A percentile compares a stretch with the other conserved stretches of the same genome.
These are phyloP conservation scores for Saccharomyces uvarum DNA, from an alignment of 1,139 yeast genomes.

Conservation along the genomic window DNA sequence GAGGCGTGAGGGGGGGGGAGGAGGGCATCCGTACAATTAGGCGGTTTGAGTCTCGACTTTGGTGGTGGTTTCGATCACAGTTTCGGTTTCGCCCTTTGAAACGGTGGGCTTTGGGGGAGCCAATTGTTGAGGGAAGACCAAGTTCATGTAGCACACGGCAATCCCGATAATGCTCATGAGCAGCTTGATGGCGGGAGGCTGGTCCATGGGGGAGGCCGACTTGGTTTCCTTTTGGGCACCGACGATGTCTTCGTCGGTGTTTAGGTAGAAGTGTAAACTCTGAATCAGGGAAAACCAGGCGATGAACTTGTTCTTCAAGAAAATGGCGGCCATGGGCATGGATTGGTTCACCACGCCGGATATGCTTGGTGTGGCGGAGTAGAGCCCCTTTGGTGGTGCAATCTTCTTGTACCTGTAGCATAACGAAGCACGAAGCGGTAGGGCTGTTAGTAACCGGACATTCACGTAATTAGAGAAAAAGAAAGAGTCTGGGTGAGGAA, in stretches of 20 bases:
- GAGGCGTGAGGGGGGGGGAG: not conserved
- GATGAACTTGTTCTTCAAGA: conserved; percentile 36
- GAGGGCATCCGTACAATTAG: not conserved
- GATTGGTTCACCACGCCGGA: conserved; percentile 43
- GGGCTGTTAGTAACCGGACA: conserved; percentile 5
- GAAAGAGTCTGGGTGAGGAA: conserved; percentile 2
- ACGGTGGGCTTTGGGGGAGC: conserved; percentile 14
- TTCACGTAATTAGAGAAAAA: not conserved
- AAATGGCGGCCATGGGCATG: conserved; percentile 66
- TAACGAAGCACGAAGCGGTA: not conserved
- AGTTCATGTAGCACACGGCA: conserved; percentile 47
- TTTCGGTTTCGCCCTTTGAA: not conserved
- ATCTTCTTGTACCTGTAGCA: conserved; percentile 28
- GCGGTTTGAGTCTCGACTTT: not conserved
- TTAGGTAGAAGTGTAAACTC: conserved; percentile 25
- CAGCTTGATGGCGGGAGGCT: conserved; percentile 41
- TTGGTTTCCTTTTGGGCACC: conserved; percentile 24
- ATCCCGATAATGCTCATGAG: conserved; percentile 43
- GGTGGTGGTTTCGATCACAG: not conserved
- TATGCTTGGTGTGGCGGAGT: conserved; percentile 34
- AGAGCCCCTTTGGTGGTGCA: conserved; percentile 43
- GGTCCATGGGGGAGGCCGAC: conserved; percentile 28
- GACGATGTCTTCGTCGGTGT: conserved; percentile 21
- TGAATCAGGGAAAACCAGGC: conserved; percentile 32
- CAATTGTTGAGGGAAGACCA: conserved; percentile 30